Percentiles rank a stretch among this genome's conserved stretches.
These are phyloP conservation scores for Tetracentron sinense DNA, from an alignment of 164 flowering plant genomes.

Conservation along the genomic window DNA sequence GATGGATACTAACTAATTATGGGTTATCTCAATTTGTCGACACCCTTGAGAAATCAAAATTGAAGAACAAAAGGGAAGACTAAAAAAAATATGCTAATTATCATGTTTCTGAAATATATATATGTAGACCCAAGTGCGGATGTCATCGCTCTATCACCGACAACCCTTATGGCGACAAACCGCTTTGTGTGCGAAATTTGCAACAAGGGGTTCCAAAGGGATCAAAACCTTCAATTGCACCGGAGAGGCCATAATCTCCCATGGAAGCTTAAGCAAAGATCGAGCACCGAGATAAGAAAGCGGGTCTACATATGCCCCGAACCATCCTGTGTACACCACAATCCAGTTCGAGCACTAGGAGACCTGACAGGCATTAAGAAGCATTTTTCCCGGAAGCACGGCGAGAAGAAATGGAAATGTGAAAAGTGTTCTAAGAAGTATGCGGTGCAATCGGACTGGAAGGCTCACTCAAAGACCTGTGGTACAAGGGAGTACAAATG, in stretches of 20 bases:
- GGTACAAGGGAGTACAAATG: conserved; percentile 61
- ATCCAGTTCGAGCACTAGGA: conserved; percentile 52
- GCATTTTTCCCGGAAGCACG: conserved; percentile 60
- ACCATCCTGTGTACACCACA: conserved; percentile 49
- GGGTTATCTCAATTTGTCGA: too few species aligned
- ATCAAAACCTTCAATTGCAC: conserved; percentile 60
- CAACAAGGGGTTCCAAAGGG: conserved; percentile 62
- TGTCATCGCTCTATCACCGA: conserved; percentile 56
- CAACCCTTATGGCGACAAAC: conserved; percentile 51
- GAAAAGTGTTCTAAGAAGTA: conserved; percentile 61
- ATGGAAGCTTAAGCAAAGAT: conserved; percentile 60
- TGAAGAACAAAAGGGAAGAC: not conserved
- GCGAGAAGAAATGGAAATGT: conserved; percentile 72
- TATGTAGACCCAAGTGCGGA: conserved; percentile 54
- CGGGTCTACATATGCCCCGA: conserved; percentile 63
- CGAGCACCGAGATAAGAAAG: conserved; percentile 37
- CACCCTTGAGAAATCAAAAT: not conserved
- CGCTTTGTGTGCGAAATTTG: conserved; percentile 59
- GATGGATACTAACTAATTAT: not conserved
- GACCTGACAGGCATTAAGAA: conserved; percentile 66
- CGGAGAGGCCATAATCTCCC: conserved; percentile 63
- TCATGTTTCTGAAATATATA: not conserved
- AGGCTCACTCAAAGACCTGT: conserved; percentile 59
- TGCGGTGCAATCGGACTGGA: conserved; percentile 68
- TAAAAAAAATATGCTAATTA: not conserved